A percentile compares a stretch with the other conserved stretches of the same genome.
Conservation (phyloP, 139 green algal species). For the Coelastrella sp. region DNA sequence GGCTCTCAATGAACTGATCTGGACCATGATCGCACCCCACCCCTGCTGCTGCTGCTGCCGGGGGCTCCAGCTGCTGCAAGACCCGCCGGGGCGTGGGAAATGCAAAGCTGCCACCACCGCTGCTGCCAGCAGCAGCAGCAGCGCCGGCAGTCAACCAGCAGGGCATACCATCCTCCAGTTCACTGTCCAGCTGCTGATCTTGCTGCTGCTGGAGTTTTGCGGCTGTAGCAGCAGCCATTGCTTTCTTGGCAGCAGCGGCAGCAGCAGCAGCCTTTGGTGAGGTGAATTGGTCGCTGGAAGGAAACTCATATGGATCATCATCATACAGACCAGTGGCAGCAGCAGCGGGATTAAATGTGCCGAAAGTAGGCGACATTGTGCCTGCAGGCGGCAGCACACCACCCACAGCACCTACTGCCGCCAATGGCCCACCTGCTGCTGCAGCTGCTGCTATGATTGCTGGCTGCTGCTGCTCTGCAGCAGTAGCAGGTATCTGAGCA, state of each 20-base stretch:
- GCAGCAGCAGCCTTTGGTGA: neutral
- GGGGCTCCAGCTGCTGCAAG: neutral
- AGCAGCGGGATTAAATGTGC: neutral
- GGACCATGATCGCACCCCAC: neutral
- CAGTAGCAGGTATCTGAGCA: neutral
- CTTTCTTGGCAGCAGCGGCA: neutral
- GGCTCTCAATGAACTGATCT: neutral
- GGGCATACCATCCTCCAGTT: neutral
- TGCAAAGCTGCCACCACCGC: neutral
- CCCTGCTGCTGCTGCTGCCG: constrained; percentile 14
- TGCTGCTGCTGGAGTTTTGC: neutral
- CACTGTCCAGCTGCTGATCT: neutral
- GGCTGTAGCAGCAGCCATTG: neutral
- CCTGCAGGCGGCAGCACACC: neutral
- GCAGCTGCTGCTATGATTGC: neutral
- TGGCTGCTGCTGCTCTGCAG: neutral
- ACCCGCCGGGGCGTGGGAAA: neutral
- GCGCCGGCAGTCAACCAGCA: constrained; percentile 9
- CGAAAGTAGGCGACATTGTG: neutral
- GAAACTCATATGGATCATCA: constrained; percentile 7
- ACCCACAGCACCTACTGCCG: neutral
- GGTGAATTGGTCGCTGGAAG: neutral
- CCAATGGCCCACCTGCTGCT: neutral
- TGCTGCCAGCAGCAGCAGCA: constrained; percentile 25
- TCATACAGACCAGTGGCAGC: neutral